Conservation (phyloP, 2,329 filamentous ascomycete genomes). For the Dactylellina drechsleri region DNA sequence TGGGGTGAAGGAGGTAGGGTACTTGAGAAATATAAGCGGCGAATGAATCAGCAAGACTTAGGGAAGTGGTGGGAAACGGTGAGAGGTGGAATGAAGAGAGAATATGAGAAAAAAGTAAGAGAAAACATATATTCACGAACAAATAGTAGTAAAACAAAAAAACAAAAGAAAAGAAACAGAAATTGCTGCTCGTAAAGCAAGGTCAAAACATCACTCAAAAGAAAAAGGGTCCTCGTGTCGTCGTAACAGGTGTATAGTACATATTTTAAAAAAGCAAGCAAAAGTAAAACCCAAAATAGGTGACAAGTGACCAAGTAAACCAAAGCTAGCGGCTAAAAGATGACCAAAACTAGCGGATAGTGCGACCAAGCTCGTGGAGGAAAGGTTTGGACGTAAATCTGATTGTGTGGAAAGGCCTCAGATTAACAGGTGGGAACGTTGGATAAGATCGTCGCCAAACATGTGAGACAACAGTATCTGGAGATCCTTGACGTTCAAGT, state of each 20-base stretch:
- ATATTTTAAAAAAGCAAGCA: neutral
- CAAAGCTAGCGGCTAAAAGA: neutral
- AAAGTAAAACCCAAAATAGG: conserved; percentile 2
- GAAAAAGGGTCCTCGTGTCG: neutral
- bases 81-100: too few relatives aligned
- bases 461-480: neutral
- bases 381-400: conserved; percentile 4
- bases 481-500: neutral
- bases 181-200: neutral
- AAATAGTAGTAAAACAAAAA: neutral
- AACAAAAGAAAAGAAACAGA: neutral
- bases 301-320: neutral
- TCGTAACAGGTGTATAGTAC: conserved; percentile 1
- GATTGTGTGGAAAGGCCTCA: neutral
- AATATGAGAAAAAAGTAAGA: too few relatives aligned
- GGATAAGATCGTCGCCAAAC: neutral
- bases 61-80: too few relatives aligned
- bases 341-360: conserved; percentile 15
- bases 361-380: conserved; percentile 7
- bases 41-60: too few relatives aligned
- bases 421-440: conserved; percentile 8
- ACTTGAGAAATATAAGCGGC: too few relatives aligned
- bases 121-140: too few relatives aligned
- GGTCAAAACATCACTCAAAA: neutral
- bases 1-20: too few relatives aligned